phyloP scores from a whole-genome alignment of 2,329 filamentous ascomycete genomes.

The Blastomyces silverae region DNA sequence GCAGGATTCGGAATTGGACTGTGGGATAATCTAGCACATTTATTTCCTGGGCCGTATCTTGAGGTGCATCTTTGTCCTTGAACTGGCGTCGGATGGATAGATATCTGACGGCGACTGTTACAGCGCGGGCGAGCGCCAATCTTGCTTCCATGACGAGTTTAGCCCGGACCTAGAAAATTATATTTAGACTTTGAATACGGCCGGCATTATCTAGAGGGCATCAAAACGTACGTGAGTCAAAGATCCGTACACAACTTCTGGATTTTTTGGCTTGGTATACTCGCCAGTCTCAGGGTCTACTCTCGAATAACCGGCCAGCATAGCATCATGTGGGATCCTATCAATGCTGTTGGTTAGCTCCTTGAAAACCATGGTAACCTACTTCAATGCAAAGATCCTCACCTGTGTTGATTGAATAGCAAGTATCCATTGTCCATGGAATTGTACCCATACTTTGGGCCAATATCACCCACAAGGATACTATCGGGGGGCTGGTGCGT shows the following conservation, averaged over 20 bases:
- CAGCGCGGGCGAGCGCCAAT: conserved; percentile 47
- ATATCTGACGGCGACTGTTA: conserved; percentile 49
- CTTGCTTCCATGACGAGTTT: conserved; percentile 43
- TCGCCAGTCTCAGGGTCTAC: conserved; percentile 18
- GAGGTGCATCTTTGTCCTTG: conserved; percentile 42
- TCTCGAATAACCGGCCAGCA: conserved; percentile 20
- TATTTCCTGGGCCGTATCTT: conserved; percentile 35
- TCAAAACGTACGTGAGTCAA: conserved; percentile 16
- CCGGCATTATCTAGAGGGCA: background rate
- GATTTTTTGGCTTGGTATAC: conserved; percentile 20
- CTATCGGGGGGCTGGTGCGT: conserved; percentile 18
- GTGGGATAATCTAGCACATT: conserved; percentile 50
- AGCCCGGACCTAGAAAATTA: conserved; percentile 19
- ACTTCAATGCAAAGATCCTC: background rate
- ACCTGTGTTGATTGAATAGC: conserved; percentile 20
- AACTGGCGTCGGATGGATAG: conserved; percentile 47
- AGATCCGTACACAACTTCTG: conserved; percentile 20
- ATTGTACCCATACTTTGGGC: conserved; percentile 19
- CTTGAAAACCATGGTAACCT: background rate
- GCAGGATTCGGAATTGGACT: conserved; percentile 49
- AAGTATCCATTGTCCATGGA: conserved; percentile 21
- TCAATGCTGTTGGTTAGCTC: background rate
- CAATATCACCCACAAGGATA: conserved; percentile 19
- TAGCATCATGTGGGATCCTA: conserved; percentile 18
- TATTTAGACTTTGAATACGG: background rate